Conservation (phyloP, 345 rosid species). For the Hypericum perforatum region DNA sequence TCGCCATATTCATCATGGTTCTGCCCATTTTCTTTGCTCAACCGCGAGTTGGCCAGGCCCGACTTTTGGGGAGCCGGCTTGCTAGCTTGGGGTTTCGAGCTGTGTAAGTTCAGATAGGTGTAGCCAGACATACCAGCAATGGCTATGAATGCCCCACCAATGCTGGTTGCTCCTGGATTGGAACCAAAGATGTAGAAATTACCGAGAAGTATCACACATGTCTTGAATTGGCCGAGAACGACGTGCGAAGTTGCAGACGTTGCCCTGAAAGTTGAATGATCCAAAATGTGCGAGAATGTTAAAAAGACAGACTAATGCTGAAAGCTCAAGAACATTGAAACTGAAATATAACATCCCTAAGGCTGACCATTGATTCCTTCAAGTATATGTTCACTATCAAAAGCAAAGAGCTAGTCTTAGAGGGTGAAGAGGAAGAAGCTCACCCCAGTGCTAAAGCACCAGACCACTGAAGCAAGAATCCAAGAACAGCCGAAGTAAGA, state of each 20-base stretch:
- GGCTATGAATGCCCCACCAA: constrained; percentile 54
- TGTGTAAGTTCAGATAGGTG: constrained; percentile 40
- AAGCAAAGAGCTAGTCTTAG: not conserved
- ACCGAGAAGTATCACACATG: constrained; percentile 59
- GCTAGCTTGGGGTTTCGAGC: constrained; percentile 25
- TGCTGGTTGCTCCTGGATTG: constrained; percentile 54
- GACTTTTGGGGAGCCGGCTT: constrained; percentile 24
- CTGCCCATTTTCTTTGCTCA: constrained; percentile 36
- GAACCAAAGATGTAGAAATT: constrained; percentile 49
- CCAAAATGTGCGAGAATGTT: not conserved
- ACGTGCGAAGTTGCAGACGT: constrained; percentile 67
- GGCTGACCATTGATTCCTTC: not conserved
- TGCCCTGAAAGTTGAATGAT: constrained; percentile 33
- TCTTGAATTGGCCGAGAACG: constrained; percentile 74
- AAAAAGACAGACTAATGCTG: constrained; percentile 1
- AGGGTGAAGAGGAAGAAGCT: constrained; percentile 14
- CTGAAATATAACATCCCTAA: not conserved
- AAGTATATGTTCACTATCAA: not conserved
- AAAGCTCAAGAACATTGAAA: not conserved
- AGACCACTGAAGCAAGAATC: constrained; percentile 97
- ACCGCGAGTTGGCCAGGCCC: constrained; percentile 34
- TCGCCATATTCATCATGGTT: constrained; percentile 20
- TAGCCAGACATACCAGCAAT: constrained; percentile 59
- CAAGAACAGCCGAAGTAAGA: constrained; percentile 67
- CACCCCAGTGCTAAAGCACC: constrained; percentile 98